Base-by-base conservation (phyloP, 768 basidiomycete species). In the Trametes cingulata region DNA sequence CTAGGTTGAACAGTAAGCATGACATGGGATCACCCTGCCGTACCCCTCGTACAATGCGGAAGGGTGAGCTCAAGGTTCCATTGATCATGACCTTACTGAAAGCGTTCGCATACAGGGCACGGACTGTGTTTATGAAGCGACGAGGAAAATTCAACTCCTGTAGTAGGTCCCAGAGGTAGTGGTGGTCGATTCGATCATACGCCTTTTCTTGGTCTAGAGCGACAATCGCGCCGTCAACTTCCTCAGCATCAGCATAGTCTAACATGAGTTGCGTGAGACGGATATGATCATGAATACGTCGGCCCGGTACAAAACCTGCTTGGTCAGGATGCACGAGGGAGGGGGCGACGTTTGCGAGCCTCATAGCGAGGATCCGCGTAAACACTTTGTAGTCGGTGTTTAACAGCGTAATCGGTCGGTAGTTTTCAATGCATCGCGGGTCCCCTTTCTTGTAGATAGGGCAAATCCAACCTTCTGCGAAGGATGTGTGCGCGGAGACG, bases 371-470 rank as follows among this genome's bases (percentile, higher is more conserved):
- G 0, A 40, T 17, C 40, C 72, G 71, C 0, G 70, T 77, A 27
- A 75, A 50, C 0, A 74, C 29, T 48, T 76, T 76, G 12, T 76
- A 76, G 53, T 75, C 71, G 0, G 70, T 65, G 42, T 76, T 75
- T 0, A 76, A 52, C 0, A 68, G 49, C 0, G 67, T 68, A 6
- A 68, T 68, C 1, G 67, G 67, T 3, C 64, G 33, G 47, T 65
- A 65, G 37, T 62, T 62, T 1, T 25, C 47, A 5, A 65, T 55
- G 2, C 49, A 29, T 17, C 39, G 43, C 13, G 19, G 13, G 43
- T 67, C 63, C 17, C 62, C 71, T 43, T 81, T 80, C 40, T 81
- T 81, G 56, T 76, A 80, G 0, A 81, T 24, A 0, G 73, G 77
- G 68, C 76, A 69, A 62, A 73, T 68, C 65, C 66, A 68, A 0